Base-by-base conservation (phyloP, 2,329 filamentous ascomycete species). In the Alternaria sp. region DNA sequence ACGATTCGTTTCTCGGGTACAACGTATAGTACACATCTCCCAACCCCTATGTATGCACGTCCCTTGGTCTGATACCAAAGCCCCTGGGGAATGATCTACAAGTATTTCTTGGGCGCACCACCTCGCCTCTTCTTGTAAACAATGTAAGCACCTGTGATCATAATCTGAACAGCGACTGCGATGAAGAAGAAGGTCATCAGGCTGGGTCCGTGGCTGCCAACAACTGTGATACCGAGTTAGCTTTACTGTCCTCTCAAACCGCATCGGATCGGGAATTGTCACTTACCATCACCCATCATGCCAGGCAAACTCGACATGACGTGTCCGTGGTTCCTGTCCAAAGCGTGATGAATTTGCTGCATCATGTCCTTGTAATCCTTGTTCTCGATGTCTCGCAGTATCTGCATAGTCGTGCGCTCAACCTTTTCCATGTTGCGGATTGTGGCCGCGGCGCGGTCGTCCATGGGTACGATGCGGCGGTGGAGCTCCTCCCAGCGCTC, bases 91-190 rank as follows among this genome's bases (percentile, higher is more conserved):
- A 15, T 25, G 15, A 2, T 43, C 13, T 68, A 97, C 77, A 97
- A 82, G 80, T 93, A 97, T 83, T 97, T 97, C 86, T 97, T 97
- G n/a, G 93, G 93, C 79, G 89, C 88, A 67, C 85, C 89, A 43
- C 87, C 85, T 81, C 90, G 88, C 75, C 91, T 89, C 72, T 89
- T 87, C 86, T 97, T 97, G 82, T 97, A 97, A 62, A 90, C 77
- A 40, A 93, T 79, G 76, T 94, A 97, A 1, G 85, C 87, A 3
- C 81, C 88, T 0, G 88, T 88, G 30, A 96, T 83, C 68, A 93
- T 77, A 52, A 92, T 76, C 81, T 97, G 93, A 67, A 92, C 88
- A 17, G 87, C 89, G 59, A 97, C 83, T 62, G 97, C 86, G 63
- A 93, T 82, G 73, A 90, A 86, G 67, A 97, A 87, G 70, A 90